These are phyloP conservation scores for Leishmania tropica DNA, from an alignment of 208 protist species.

Conservation along the genomic window DNA sequence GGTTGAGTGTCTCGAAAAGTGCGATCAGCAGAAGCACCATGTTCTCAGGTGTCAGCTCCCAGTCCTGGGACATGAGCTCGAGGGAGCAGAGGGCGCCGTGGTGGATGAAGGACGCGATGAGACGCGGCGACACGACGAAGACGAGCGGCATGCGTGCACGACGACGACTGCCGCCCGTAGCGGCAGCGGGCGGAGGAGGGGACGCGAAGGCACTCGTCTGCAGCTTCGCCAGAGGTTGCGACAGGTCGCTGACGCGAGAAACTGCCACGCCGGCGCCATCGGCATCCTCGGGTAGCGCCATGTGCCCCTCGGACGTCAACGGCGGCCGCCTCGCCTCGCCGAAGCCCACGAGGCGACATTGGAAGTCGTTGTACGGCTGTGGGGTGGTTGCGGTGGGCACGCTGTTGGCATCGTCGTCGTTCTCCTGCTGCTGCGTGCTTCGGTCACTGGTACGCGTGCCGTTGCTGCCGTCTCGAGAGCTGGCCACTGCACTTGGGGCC, in stretches of 20 bases:
- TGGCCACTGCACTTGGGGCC: background rate
- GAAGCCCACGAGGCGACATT: background rate
- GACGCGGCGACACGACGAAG: conserved; percentile 77
- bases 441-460: background rate
- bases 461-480: background rate
- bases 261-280: no score
- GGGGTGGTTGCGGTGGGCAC: background rate
- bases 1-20: conserved; percentile 74
- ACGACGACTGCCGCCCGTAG: background rate
- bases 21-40: conserved; percentile 58
- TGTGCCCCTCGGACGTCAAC: background rate
- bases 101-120: conserved; percentile 82
- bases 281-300: background rate
- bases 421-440: background rate
- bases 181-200: background rate
- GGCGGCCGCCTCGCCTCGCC: background rate
- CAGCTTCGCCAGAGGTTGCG: background rate
- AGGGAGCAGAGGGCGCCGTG: conserved; percentile 83
- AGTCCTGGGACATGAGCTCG: conserved; percentile 85
- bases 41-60: conserved; percentile 56
- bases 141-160: conserved; percentile 66
- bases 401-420: background rate
- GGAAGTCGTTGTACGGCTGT: background rate
- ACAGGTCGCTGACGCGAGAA: background rate
- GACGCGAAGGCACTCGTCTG: background rate